A percentile compares a stretch with the other conserved stretches of the same genome.
Evolutionary conservation across 352 stramenopile species (phyloP).

Genomic region (Globisporangium splendens): DNA sequence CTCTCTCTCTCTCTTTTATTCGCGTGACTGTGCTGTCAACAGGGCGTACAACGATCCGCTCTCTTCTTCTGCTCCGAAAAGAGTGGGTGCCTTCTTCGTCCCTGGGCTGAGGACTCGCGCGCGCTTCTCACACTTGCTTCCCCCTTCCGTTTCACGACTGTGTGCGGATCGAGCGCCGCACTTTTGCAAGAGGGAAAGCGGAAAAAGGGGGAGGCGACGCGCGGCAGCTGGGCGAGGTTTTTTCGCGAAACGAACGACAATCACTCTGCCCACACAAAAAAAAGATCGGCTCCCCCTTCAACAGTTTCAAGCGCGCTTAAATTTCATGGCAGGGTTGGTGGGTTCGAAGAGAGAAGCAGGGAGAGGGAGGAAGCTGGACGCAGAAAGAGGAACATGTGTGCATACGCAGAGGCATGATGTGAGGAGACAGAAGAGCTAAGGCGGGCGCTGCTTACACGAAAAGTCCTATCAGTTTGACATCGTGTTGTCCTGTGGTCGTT

Average conservation of each 20-base stretch:
- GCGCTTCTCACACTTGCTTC: constrained; percentile 25
- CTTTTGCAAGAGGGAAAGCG: background rate
- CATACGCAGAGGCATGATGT: no score
- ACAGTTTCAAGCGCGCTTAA: constrained; percentile 21
- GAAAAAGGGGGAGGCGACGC: constrained; percentile 5
- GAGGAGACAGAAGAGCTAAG: background rate
- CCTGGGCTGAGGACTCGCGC: background rate
- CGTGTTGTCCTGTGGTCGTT: no score
- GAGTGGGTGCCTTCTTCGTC: constrained; percentile 4
- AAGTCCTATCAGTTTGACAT: no score
- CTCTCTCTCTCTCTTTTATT: constrained; percentile 6
- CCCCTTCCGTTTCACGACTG: constrained; percentile 78
- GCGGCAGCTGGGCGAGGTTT: constrained; percentile 1
- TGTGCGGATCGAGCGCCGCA: constrained; percentile 22
- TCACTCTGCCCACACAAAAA: constrained; percentile 7
- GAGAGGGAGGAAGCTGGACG: no score
- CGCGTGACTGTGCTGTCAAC: no score
- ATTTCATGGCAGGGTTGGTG: background rate
- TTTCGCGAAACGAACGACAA: constrained; percentile 4
- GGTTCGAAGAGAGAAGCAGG: no score
- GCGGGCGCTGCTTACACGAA: no score
- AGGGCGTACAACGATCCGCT: background rate
- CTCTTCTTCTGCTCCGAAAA: constrained; percentile 1
- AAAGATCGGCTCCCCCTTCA: no score
- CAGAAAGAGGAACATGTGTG: no score